These are phyloP conservation scores for Capronia americana DNA, from an alignment of 2,329 filamentous ascomycete genomes.

Conservation along the genomic window DNA sequence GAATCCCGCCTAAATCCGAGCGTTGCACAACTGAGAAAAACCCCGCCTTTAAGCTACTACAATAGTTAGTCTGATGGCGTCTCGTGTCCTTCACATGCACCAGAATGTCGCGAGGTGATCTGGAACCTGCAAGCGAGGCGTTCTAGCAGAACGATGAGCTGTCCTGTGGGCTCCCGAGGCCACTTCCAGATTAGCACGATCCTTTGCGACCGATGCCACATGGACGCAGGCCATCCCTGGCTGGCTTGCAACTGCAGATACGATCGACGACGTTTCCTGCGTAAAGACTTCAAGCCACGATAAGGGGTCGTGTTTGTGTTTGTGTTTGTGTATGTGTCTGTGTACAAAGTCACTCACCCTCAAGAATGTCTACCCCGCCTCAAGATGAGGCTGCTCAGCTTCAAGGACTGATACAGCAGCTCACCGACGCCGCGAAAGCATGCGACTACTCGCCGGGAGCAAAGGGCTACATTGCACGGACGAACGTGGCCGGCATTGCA, in stretches of 20 bases:
- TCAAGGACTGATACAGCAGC: slow-evolving; percentile 16
- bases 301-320: background rate
- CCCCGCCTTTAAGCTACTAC: background rate
- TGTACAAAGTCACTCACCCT: background rate
- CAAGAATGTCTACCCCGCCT: background rate
- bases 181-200: background rate
- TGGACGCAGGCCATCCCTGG: background rate
- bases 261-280: background rate
- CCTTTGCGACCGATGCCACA: background rate
- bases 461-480: slow-evolving; percentile 17
- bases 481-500: slow-evolving; percentile 22
- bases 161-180: background rate
- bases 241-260: background rate
- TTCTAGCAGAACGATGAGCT: background rate
- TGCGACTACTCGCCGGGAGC: slow-evolving; percentile 18
- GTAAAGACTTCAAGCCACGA: background rate
- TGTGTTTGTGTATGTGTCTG: slow-evolving; percentile 3
- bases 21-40: background rate
- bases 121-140: background rate
- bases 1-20: background rate
- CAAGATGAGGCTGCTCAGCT: slow-evolving; percentile 14
- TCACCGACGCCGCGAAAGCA: slow-evolving; percentile 20
- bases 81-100: background rate
- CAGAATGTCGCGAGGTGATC: background rate
- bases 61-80: background rate